phyloP scores from a whole-genome alignment of 352 stramenopile genomes.

The Phytopythium aichiense region DNA sequence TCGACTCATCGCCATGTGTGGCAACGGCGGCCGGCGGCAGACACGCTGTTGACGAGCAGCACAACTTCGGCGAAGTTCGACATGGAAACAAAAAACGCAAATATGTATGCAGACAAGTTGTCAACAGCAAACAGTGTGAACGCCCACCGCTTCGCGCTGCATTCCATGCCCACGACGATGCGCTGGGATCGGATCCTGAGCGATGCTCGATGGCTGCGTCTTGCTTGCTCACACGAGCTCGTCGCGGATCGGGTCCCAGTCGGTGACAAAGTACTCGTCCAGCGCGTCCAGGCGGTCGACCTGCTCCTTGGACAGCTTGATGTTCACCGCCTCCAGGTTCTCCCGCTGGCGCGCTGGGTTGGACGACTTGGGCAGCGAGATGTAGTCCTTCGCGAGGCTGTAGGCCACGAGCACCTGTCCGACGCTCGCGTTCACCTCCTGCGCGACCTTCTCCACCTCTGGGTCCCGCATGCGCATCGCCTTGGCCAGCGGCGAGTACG shows the following conservation, averaged over 20 bases:
- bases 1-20: too few species aligned
- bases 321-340: conserved; percentile 24
- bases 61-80: too few species aligned
- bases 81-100: too few species aligned
- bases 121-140: too few species aligned
- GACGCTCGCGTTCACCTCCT: conserved; percentile 11
- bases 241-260: conserved; percentile 22
- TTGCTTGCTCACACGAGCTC: neutral
- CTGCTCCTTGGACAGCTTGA: conserved; percentile 12
- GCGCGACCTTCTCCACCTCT: conserved; percentile 17
- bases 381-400: conserved; percentile 26
- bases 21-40: too few species aligned
- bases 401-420: conserved; percentile 37
- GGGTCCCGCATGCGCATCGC: conserved; percentile 18
- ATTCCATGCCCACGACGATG: too few species aligned
- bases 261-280: conserved; percentile 17
- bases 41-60: too few species aligned
- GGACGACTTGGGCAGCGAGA: conserved; percentile 43
- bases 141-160: too few species aligned
- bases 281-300: conserved; percentile 20
- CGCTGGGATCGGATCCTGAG: too few species aligned
- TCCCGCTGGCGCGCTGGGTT: conserved; percentile 19
- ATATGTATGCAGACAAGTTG: too few species aligned
- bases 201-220: too few species aligned
- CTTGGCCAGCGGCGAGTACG: conserved; percentile 25